Percentiles rank a stretch among this genome's conserved stretches.
Evolutionary conservation across 2,329 filamentous ascomycete species (phyloP).

Genomic region (Penicillium sclerotigenum): DNA sequence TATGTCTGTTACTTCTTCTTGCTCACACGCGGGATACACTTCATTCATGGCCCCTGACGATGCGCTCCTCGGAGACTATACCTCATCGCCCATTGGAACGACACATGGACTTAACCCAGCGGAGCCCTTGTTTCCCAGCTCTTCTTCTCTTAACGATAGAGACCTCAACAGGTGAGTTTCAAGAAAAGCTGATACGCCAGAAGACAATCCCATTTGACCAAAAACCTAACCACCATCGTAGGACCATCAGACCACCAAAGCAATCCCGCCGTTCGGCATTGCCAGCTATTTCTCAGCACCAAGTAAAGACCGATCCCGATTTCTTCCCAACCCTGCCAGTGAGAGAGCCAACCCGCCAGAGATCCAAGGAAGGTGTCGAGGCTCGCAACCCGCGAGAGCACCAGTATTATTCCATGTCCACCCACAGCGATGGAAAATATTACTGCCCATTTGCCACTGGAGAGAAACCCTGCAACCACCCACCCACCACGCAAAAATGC

Average conservation of each 20-base stretch:
- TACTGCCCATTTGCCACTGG: constrained; percentile 81
- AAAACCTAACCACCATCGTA: constrained; percentile 20
- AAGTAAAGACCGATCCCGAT: constrained; percentile 36
- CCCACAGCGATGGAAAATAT: constrained; percentile 70
- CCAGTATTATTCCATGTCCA: constrained; percentile 42
- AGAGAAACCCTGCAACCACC: constrained; percentile 74
- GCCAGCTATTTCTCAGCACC: constrained; percentile 30
- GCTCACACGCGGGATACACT: constrained; percentile 39
- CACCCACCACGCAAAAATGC: constrained; percentile 94
- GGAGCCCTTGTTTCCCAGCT: constrained; percentile 41
- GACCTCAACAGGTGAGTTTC: constrained; percentile 42
- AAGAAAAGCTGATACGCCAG: not conserved
- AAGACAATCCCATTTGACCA: constrained; percentile 1
- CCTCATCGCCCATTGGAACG: constrained; percentile 32
- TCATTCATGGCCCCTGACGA: constrained; percentile 40
- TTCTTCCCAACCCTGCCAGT: constrained; percentile 36
- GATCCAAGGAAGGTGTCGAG: constrained; percentile 40
- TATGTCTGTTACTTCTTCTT: constrained; percentile 40
- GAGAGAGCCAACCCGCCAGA: constrained; percentile 34
- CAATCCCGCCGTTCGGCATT: constrained; percentile 38
- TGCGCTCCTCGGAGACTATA: constrained; percentile 37
- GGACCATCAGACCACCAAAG: constrained; percentile 41
- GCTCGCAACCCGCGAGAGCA: constrained; percentile 43
- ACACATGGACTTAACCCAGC: constrained; percentile 37
- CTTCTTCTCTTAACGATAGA: constrained; percentile 40